Base-by-base conservation (phyloP, 2,329 filamentous ascomycete genomes). In the Fusarium mundagurra region DNA sequence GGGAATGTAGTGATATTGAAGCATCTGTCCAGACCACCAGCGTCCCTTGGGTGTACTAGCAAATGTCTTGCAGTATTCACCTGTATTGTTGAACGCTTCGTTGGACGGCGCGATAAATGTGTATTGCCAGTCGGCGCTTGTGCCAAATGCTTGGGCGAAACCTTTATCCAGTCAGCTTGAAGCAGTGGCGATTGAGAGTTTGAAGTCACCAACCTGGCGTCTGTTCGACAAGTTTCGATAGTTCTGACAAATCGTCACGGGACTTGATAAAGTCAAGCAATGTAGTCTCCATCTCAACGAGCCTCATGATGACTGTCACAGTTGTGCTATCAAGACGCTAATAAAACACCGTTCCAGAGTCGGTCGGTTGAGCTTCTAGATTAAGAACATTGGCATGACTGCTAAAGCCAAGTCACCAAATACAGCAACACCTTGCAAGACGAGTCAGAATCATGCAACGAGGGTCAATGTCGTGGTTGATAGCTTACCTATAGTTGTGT, bases 371-470 rank as follows among this genome's bases (percentile, higher is more conserved):
- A 29, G 29, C 29, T 29, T 29, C 29, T 8, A 29, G 29, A 29
- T 29, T 29, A 29, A 29, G 29, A 8, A 29, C 29, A 29, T 29
- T 29, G 29, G 29, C 29, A 33, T 33, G 22, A 64, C 36, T 17
- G 45, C 34, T 22, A 64, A 29, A 11, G 27, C 14, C 44, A 64
- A 53, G 44, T 64, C 62, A n/a, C 62, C 41, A 10, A 51, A 29
- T 36, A 64, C 36, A 27, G 44, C 41, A 29, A 39, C 36, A 27
- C 54, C 62, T 53, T 60, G 41, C n/a, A 44, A 44, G 14, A 39
- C 8, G n/a, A 36, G 48, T 53, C 33, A 53, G 33, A 13, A 38
- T 44, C 43, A 44, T 44, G 43, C 43, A 44, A 44, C n/a, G 43
- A 44, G n/a, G 43, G 43, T n/a, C 14, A 44, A 44, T 44, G n/a